Evolutionary conservation across 352 stramenopile species (phyloP), one percentile per base, ranked within the genome.

Genomic region (Aphanomyces euteiches): DNA sequence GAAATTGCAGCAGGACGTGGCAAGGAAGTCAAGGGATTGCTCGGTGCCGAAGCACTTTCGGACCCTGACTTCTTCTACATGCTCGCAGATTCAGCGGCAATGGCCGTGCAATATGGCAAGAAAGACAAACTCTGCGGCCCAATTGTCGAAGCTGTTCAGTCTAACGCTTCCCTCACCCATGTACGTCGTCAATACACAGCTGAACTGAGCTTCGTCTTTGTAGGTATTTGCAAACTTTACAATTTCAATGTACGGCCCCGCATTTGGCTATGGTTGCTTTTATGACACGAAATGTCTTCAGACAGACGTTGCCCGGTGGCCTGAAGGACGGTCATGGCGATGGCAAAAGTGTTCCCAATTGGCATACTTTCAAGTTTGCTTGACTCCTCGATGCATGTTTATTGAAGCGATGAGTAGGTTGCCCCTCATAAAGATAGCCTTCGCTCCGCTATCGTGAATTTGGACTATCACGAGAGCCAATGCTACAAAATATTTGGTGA

Each of bases 41-140:
- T 96, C 38, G 84, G 87, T 13, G 84, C 84, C 1, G 47, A 86
- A 37, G 77, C 72, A 10, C 73, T 95, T 38, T 75, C 61, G 7
- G 83, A 92, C 38, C 74, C 78, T 13, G 88, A 96, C 66, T 96
- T 96, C 72, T 92, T 92, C 75, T 96, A 96, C 77, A 96, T 96
- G 89, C 78, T 96, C 56, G 88, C 88, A 7, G 88, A 96, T 72
- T 75, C 86, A 19, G 87, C 88, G 17, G 87, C 89, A 1, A 96
- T 96, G 89, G 85, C 83, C 4, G 86, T 93, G 40, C 89, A 96
- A 75, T 96, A 96, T 73, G 85, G 88, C 5, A 79, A 87, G 73
- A 96, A 96, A 73, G 76, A 92, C 28, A 56, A 87, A 13, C 76
- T 96, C 58, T 96, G 89, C 48, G 43, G 73, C 36, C 78, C 75